Conservation (phyloP, 2,329 filamentous ascomycete species). For the Trichophyton simii region DNA sequence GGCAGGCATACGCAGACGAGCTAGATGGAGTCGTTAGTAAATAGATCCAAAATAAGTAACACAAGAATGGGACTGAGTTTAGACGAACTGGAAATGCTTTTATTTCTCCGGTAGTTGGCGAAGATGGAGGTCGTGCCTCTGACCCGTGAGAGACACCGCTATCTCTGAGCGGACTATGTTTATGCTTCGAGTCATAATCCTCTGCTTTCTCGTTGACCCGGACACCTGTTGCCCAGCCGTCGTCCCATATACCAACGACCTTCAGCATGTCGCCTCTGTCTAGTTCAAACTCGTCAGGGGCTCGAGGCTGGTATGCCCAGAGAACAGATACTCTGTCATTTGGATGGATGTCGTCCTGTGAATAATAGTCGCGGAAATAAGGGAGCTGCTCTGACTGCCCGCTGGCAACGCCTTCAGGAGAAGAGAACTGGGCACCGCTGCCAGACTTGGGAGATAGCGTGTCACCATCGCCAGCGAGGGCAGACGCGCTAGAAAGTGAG, state of each 20-base stretch:
- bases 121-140: slow-evolving; percentile 47
- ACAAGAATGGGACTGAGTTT: background rate
- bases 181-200: slow-evolving; percentile 61
- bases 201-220: slow-evolving; percentile 72
- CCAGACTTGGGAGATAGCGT: slow-evolving; percentile 54
- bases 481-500: slow-evolving; percentile 79
- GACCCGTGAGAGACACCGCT: slow-evolving; percentile 84
- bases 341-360: slow-evolving; percentile 86
- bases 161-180: slow-evolving; percentile 64
- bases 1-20: slow-evolving; percentile 91
- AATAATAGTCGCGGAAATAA: slow-evolving; percentile 99
- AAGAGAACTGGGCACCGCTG: slow-evolving; percentile 64
- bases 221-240: slow-evolving; percentile 94
- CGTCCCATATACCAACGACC: slow-evolving; percentile 96
- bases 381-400: slow-evolving; percentile 90
- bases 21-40: slow-evolving; percentile 9
- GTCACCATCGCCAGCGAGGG: slow-evolving; percentile 54
- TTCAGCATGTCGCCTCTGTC: slow-evolving; percentile 97
- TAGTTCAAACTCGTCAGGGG: slow-evolving; percentile 80
- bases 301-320: slow-evolving; percentile 94
- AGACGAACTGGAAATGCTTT: slow-evolving; percentile 68
- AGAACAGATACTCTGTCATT: slow-evolving; percentile 80
- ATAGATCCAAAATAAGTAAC: background rate
- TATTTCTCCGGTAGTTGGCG: slow-evolving; percentile 64
- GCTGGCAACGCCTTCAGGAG: slow-evolving; percentile 68